Percentiles rank a stretch among this genome's conserved stretches.
These are phyloP conservation scores for Pythium sukuiense DNA, from an alignment of 352 stramenopile genomes.

Conservation along the genomic window DNA sequence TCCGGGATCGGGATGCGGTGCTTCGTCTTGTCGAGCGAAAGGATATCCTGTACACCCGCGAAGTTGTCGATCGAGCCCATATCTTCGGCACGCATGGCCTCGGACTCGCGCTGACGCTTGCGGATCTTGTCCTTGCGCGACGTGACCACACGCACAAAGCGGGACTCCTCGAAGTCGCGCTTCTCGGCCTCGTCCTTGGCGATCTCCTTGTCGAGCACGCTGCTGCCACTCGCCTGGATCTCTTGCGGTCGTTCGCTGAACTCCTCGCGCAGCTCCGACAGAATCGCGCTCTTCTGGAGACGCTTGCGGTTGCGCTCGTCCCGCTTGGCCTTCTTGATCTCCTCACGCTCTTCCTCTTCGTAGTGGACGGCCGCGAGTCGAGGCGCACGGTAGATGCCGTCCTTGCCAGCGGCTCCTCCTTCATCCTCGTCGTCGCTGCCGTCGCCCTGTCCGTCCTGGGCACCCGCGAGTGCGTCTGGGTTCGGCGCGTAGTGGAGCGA, in stretches of 20 bases:
- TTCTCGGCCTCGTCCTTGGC: slow-evolving; percentile 82
- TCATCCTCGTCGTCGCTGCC: slow-evolving; percentile 43
- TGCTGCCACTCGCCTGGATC: slow-evolving; percentile 59
- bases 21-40: slow-evolving; percentile 73
- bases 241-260: slow-evolving; percentile 82
- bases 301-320: slow-evolving; percentile 80
- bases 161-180: slow-evolving; percentile 82
- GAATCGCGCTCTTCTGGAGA: slow-evolving; percentile 81
- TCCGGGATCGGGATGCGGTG: slow-evolving; percentile 56
- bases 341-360: slow-evolving; percentile 79
- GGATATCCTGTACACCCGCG: slow-evolving; percentile 73
- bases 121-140: slow-evolving; percentile 88
- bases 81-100: slow-evolving; percentile 68
- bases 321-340: slow-evolving; percentile 80
- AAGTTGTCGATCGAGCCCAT: slow-evolving; percentile 89
- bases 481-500: slow-evolving; percentile 83
- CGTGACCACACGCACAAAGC: slow-evolving; percentile 84
- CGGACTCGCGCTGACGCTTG: slow-evolving; percentile 82
- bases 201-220: slow-evolving; percentile 75
- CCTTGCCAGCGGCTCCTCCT: slow-evolving; percentile 31
- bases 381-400: slow-evolving; percentile 77
- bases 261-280: slow-evolving; percentile 83
- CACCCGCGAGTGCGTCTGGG: slow-evolving; percentile 56
- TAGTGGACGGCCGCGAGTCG: slow-evolving; percentile 80
- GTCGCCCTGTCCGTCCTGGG: slow-evolving; percentile 47